These are phyloP conservation scores for Nasturtium officinale DNA, from an alignment of 345 rosid species.

Conservation along the genomic window DNA sequence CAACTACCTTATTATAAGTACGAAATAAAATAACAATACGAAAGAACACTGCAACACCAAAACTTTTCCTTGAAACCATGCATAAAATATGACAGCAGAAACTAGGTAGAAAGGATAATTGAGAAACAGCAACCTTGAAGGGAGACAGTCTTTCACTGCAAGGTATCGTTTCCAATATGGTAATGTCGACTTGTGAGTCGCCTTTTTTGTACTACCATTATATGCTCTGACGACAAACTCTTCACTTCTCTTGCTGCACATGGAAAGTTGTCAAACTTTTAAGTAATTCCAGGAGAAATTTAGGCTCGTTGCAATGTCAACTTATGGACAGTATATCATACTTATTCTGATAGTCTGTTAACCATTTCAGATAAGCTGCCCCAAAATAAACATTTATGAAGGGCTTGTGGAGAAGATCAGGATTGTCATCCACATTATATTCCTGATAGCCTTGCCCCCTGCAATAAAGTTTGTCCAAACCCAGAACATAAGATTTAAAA, in stretches of 20 bases:
- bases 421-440: slow-evolving; percentile 58
- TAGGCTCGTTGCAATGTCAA: slow-evolving; percentile 1
- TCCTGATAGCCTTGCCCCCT: slow-evolving; percentile 69
- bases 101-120: slow-evolving; percentile 8
- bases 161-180: slow-evolving; percentile 84
- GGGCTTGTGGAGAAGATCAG: slow-evolving; percentile 77
- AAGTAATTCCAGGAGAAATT: background rate
- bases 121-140: slow-evolving; percentile 58
- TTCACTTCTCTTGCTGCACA: slow-evolving; percentile 79
- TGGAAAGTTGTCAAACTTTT: slow-evolving; percentile 24
- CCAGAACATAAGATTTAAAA: slow-evolving; percentile 18
- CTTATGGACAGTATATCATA: slow-evolving; percentile 40
- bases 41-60: background rate
- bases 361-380: slow-evolving; percentile 84
- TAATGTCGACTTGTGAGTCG: slow-evolving; percentile 81
- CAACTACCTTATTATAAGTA: background rate
- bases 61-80: slow-evolving; percentile 2
- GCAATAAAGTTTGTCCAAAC: slow-evolving; percentile 35
- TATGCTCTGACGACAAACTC: slow-evolving; percentile 89
- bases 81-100: slow-evolving; percentile 13
- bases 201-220: slow-evolving; percentile 77
- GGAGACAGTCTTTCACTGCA: slow-evolving; percentile 75
- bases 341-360: slow-evolving; percentile 70
- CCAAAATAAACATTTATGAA: slow-evolving; percentile 82
- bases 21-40: background rate